phyloP scores from a whole-genome alignment of 441 rosid genomes.

The Oxalis stricta region DNA sequence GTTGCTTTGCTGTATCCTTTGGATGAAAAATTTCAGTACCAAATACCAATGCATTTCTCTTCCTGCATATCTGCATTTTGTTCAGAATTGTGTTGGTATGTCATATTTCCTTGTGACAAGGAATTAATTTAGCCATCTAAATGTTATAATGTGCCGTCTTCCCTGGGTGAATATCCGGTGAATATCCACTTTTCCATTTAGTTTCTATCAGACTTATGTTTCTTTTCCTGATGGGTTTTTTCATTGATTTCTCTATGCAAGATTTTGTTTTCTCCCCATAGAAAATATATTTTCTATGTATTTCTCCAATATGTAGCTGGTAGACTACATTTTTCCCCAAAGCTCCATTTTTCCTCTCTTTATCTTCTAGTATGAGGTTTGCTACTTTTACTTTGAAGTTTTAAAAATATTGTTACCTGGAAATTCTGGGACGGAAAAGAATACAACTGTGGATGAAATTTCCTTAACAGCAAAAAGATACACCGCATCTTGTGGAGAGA shows the following conservation, averaged over 20 bases:
- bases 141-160: background rate
- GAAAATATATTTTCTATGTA: too few relatives aligned
- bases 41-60: too few relatives aligned
- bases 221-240: background rate
- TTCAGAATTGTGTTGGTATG: too few relatives aligned
- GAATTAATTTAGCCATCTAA: background rate
- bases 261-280: too few relatives aligned
- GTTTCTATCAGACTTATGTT: too few relatives aligned
- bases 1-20: constrained; percentile 98
- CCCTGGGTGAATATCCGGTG: too few relatives aligned
- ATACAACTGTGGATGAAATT: constrained; percentile 8
- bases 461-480: constrained; percentile 62
- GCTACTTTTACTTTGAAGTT: background rate
- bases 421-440: constrained; percentile 6
- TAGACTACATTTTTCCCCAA: background rate
- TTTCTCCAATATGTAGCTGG: background rate
- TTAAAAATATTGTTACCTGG: constrained; percentile 1
- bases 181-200: background rate
- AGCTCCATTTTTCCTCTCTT: background rate
- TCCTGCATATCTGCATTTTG: too few relatives aligned
- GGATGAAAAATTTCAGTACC: background rate
- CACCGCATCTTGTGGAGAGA: constrained; percentile 98
- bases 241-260: background rate
- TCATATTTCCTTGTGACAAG: too few relatives aligned
- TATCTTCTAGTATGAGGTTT: constrained; percentile 1